These are phyloP conservation scores for Mucor ambiguus DNA, from an alignment of 371 early-diverging fungal species.

Conservation along the genomic window DNA sequence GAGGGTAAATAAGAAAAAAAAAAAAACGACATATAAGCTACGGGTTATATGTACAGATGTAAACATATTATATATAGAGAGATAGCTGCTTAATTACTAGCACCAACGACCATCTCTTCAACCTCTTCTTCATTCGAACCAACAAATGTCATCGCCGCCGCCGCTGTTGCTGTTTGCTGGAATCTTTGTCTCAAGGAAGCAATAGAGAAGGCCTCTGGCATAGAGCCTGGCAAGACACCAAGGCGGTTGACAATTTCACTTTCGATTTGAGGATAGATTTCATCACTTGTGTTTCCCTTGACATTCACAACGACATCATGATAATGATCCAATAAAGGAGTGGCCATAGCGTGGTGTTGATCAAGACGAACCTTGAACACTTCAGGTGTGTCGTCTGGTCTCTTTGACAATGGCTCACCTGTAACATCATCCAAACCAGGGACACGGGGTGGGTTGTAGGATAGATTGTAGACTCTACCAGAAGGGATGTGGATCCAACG, in stretches of 20 bases:
- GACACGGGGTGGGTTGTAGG: slow-evolving; percentile 91
- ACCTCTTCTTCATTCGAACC: slow-evolving; percentile 6
- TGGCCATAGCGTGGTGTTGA: slow-evolving; percentile 73
- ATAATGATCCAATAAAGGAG: slow-evolving; percentile 86
- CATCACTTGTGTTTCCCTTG: slow-evolving; percentile 81
- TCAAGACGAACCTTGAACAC: slow-evolving; percentile 80
- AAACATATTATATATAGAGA: background rate
- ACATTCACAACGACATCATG: slow-evolving; percentile 67
- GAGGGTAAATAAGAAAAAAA: background rate
- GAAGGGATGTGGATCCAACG: slow-evolving; percentile 94
- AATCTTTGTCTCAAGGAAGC: slow-evolving; percentile 12
- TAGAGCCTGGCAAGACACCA: slow-evolving; percentile 38
- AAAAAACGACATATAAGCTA: background rate
- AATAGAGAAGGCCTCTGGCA: slow-evolving; percentile 14
- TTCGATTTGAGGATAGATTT: slow-evolving; percentile 87
- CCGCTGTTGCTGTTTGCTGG: slow-evolving; percentile 4
- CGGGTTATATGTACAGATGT: background rate
- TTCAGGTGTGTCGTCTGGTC: slow-evolving; percentile 93
- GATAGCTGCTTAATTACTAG: slow-evolving; percentile 7
- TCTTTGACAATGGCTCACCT: slow-evolving; percentile 84
- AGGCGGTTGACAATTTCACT: slow-evolving; percentile 50
- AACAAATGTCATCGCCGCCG: background rate
- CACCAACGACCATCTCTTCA: slow-evolving; percentile 12
- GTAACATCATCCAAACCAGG: slow-evolving; percentile 92
- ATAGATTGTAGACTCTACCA: slow-evolving; percentile 91